Evolutionary conservation across 1,284 basidiomycete genomes (phyloP), one percentile per base, ranked within the genome.

Genomic region (Omphalotus olearius): DNA sequence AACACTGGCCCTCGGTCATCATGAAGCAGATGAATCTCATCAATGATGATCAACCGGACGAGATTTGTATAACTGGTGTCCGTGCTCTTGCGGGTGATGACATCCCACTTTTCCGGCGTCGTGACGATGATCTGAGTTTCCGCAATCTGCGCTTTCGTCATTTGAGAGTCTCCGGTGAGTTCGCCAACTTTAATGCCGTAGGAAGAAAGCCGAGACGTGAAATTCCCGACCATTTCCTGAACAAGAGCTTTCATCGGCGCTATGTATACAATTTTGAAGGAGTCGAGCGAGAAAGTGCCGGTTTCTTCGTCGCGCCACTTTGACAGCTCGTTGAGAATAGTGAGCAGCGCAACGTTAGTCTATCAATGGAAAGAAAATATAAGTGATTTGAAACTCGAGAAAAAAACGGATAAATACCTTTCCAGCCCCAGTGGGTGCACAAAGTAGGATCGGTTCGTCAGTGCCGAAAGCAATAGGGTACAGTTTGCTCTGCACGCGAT

Each of bases 31-130:
- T 99, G 97, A 63, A 99, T 99, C 67, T 99, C 97, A 66, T 99
- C 97, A 59, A 99, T 91, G 67, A 99, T 98, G 70, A 99, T 85
- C 50, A 99, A 83, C 14, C 94, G 85, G 13, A 99, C 96, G 47
- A 99, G 85, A 65, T 98, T 99, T 51, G 95, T 98, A 70, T 98
- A 99, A 57, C 88, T 91, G 16, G 93, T 95, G 63, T 99, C 97
- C 6, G 94, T 96, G 60, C 88, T 92, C 75, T 99, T 99, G 59
- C 97, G 89, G 25, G 94, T 98, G 68, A 99, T 97, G 60, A 98
- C 95, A 63, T 99, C 97, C 93, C 94, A 99, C 69, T 99, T 99
- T 72, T 99, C 97, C 0, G 97, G 97, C 0, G 97, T 99, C 0
- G 96, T 98, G 58, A 99, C 95, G 66, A 99, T 98, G 64, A 99